These are phyloP conservation scores for Austroboletus eburneus DNA, from an alignment of 768 basidiomycete genomes.

Conservation along the genomic window DNA sequence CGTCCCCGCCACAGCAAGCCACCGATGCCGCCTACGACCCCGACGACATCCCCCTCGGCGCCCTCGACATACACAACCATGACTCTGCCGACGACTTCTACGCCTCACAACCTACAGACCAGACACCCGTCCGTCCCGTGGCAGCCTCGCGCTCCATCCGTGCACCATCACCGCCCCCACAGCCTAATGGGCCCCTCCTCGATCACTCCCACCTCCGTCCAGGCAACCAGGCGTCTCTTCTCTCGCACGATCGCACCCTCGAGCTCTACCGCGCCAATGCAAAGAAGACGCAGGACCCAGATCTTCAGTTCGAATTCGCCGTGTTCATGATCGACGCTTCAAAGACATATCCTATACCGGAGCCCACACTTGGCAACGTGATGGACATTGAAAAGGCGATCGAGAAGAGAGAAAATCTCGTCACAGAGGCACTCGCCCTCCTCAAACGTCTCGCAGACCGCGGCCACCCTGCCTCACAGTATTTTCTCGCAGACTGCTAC, in stretches of 20 bases:
- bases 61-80: slow-evolving; percentile 26
- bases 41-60: slow-evolving; percentile 37
- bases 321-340: slow-evolving; percentile 99
- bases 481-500: slow-evolving; percentile 97
- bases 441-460: slow-evolving; percentile 91
- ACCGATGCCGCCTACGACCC: slow-evolving; percentile 35
- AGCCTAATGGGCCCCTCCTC: slow-evolving; percentile 56
- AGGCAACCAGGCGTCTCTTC: slow-evolving; percentile 87
- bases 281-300: slow-evolving; percentile 97
- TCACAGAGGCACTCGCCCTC: slow-evolving; percentile 81
- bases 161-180: slow-evolving; percentile 59
- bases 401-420: slow-evolving; percentile 81
- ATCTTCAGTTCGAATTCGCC: slow-evolving; percentile 96
- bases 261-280: slow-evolving; percentile 97
- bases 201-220: slow-evolving; percentile 92
- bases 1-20: slow-evolving; percentile 25
- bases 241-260: slow-evolving; percentile 93
- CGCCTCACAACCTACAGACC: slow-evolving; percentile 25
- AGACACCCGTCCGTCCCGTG: slow-evolving; percentile 31
- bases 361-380: slow-evolving; percentile 64
- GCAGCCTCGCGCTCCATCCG: slow-evolving; percentile 52
- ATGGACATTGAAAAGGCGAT: slow-evolving; percentile 77
- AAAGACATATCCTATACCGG: slow-evolving; percentile 80
- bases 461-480: slow-evolving; percentile 92
- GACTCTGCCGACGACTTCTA: slow-evolving; percentile 45